These are phyloP conservation scores for Boletus semigastroideus DNA, from an alignment of 1,284 basidiomycete species.

Conservation along the genomic window DNA sequence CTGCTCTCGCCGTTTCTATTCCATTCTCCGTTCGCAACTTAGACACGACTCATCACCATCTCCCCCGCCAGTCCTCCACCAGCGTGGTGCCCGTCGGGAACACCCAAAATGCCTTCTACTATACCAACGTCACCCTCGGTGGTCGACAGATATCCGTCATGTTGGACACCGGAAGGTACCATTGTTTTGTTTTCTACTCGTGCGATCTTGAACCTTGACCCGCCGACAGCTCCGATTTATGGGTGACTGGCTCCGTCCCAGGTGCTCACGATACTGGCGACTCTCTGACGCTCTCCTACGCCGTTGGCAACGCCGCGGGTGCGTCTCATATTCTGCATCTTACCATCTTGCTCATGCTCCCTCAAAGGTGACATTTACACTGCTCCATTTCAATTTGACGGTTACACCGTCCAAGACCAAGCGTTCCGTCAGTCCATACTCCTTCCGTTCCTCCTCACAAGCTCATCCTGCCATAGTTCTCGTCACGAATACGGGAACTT, in stretches of 20 bases:
- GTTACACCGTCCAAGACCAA: conserved; percentile 60
- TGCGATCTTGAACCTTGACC: conserved; percentile 5
- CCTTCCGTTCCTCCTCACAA: neutral
- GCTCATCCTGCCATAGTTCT: conserved; percentile 45
- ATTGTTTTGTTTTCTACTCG: neutral
- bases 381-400: conserved; percentile 54
- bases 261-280: conserved; percentile 55
- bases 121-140: conserved; percentile 57
- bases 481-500: conserved; percentile 62
- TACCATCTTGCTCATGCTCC: conserved; percentile 1
- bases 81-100: conserved; percentile 47
- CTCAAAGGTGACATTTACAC: conserved; percentile 59
- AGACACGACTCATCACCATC: conserved; percentile 9
- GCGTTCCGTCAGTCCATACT: conserved; percentile 60
- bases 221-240: conserved; percentile 30
- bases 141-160: conserved; percentile 49
- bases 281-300: conserved; percentile 57
- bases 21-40: conserved; percentile 47
- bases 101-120: conserved; percentile 61
- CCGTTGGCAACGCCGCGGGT: conserved; percentile 67
- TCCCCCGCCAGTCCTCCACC: conserved; percentile 28
- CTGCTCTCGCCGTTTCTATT: conserved; percentile 43
- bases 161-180: conserved; percentile 59
- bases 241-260: conserved; percentile 33
- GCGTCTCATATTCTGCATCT: conserved; percentile 14